Evolutionary conservation across 768 basidiomycete genomes (phyloP), one percentile per base, ranked within the genome.

Genomic region (Tylopilus felleus): DNA sequence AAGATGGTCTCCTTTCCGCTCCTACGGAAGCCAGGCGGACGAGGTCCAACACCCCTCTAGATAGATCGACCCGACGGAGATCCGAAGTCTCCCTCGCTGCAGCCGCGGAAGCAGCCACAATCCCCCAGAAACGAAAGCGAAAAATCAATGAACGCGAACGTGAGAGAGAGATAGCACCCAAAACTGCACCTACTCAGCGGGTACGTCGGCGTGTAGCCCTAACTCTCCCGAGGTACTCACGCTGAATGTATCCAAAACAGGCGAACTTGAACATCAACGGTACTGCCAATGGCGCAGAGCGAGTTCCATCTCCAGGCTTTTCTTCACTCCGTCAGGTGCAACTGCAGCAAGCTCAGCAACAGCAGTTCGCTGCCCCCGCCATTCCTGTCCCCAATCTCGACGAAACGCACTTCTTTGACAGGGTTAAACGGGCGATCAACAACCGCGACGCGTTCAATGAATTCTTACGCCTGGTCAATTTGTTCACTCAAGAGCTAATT

Each of bases 401-500:
- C 25, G 86, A 93, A 47, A 77, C 81, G 3, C 86, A 86, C 51
- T 98, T 98, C 73, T 99, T 99, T 68, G 94, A 97, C 54, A 88
- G 88, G 25, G 93, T 98, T 46, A 87, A 85, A 62, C 82, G 81
- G 16, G 76, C 80, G 1, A 73, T 93, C 41, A 85, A 87, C 52
- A 85, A 80, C 57, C 78, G 86, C 13, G 88, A 91, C 45, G 82
- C 84, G 1, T 92, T 89, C 72, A 92, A 94, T 68, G 97, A 98
- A 71, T 98, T 99, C 72, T 74, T 99, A 56, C 97, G 94, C 66
- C 76, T 98, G 42, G 81, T 98, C 60, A 98, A 98, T 70, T 79
- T 99, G 2, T 99, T 94, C 65, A 90, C 92, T 2, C 93, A 96
- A 66, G 92, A 94, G 56, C 84, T 91, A 65, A 96, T 99, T 61